Conservation (phyloP, 2,329 filamentous ascomycete species). For the Beauveria medogensis region DNA sequence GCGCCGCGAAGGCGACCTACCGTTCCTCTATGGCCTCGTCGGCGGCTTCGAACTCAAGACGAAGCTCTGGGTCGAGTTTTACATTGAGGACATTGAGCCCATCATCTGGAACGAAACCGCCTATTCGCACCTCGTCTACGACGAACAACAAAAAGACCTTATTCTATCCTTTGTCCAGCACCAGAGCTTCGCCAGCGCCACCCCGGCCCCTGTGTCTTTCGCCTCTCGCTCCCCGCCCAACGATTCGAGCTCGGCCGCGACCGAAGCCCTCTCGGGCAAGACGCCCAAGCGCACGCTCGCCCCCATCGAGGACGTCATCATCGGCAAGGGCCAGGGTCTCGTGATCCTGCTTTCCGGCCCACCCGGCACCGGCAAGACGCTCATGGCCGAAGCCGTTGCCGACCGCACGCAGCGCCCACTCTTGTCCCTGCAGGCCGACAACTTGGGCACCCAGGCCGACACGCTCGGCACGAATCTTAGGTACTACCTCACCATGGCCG, state of each 20-base stretch:
- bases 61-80: conserved; percentile 35
- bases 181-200: conserved; percentile 22
- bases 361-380: conserved; percentile 39
- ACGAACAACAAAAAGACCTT: conserved; percentile 38
- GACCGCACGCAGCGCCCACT: conserved; percentile 36
- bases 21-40: conserved; percentile 33
- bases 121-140: conserved; percentile 38
- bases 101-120: conserved; percentile 38
- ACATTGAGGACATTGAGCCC: conserved; percentile 33
- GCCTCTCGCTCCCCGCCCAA: conserved; percentile 10
- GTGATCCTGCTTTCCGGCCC: conserved; percentile 38
- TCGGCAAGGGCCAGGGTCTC: conserved; percentile 35
- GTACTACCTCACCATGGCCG: conserved; percentile 38
- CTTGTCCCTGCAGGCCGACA: conserved; percentile 37
- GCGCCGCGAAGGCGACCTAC: conserved; percentile 27
- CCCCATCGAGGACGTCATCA: conserved; percentile 32
- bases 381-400: conserved; percentile 36
- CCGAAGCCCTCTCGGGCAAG: conserved; percentile 1
- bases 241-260: conserved; percentile 24
- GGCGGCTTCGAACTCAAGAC: conserved; percentile 39
- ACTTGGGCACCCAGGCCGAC: conserved; percentile 36
- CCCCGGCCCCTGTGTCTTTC: conserved; percentile 3
- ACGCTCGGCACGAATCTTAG: conserved; percentile 39
- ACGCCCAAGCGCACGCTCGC: conserved; percentile 9
- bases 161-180: conserved; percentile 40